Evolutionary conservation across 2,329 filamentous ascomycete genomes (phyloP).

Genomic region (Didymella pinodella): DNA sequence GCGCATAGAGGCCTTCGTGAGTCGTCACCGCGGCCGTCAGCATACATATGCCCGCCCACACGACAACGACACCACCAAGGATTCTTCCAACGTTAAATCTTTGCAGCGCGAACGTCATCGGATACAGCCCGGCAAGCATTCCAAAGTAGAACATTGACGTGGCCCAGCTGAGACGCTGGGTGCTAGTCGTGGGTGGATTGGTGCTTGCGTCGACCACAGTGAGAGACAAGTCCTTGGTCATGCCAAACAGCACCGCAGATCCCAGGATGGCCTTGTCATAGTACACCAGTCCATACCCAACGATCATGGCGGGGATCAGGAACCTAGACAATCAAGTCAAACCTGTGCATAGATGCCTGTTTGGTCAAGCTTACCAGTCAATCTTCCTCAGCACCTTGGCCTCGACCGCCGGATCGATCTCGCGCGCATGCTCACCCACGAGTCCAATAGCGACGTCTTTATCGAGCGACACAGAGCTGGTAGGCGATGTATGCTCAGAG

Average conservation of each 20-base stretch:
- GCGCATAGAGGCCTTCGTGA: conserved; percentile 67
- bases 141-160: conserved; percentile 84
- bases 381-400: conserved; percentile 70
- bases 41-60: conserved; percentile 74
- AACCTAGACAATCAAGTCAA: conserved; percentile 48
- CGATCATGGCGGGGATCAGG: conserved; percentile 70
- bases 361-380: conserved; percentile 55
- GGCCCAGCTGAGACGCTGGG: conserved; percentile 75
- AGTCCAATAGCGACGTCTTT: conserved; percentile 67
- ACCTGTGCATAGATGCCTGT: neutral
- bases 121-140: conserved; percentile 77
- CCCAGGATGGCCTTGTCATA: conserved; percentile 80
- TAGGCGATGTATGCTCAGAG: conserved; percentile 23
- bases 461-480: conserved; percentile 41
- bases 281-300: conserved; percentile 70
- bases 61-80: conserved; percentile 67
- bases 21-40: conserved; percentile 71
- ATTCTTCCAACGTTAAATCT: conserved; percentile 71
- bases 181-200: conserved; percentile 66
- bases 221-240: conserved; percentile 73
- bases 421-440: conserved; percentile 64
- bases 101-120: conserved; percentile 75
- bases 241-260: conserved; percentile 75
- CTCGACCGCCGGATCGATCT: conserved; percentile 63
- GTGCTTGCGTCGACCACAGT: conserved; percentile 61